These are phyloP conservation scores for Fagopyrum tataricum DNA, from an alignment of 148 eudicot species.

Conservation along the genomic window DNA sequence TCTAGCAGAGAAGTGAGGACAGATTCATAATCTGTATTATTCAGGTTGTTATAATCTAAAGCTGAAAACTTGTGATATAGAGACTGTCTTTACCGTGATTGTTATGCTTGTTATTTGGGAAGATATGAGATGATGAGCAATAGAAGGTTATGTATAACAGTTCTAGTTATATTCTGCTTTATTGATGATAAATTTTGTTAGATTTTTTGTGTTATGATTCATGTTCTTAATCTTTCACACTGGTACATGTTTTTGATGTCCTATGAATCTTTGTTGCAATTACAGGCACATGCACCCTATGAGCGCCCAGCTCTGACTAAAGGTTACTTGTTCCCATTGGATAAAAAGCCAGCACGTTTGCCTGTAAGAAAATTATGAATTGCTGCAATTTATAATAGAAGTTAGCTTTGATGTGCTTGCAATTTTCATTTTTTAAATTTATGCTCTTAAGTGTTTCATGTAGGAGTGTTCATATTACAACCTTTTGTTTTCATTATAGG, in stretches of 20 bases:
- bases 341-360: slow-evolving; percentile 94
- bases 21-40: neutral
- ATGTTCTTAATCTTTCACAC: neutral
- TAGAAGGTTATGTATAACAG: neutral
- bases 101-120: neutral
- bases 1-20: neutral
- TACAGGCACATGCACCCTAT: slow-evolving; percentile 89
- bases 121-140: neutral
- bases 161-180: neutral
- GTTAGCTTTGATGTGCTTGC: neutral
- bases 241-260: neutral
- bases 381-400: neutral
- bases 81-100: neutral
- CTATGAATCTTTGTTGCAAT: neutral
- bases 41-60: neutral
- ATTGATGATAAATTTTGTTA: neutral
- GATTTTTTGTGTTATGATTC: neutral
- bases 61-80: neutral
- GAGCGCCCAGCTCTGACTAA: slow-evolving; percentile 97
- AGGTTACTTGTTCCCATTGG: slow-evolving; percentile 77
- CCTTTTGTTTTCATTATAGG: slow-evolving; percentile 29
- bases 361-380: slow-evolving; percentile 46
- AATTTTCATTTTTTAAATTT: neutral
- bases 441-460: neutral
- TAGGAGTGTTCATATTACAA: neutral